A percentile compares a stretch with the other conserved stretches of the same genome.
These are phyloP conservation scores for Carpinus fangiana DNA, from an alignment of 306 rosid genomes.

Conservation along the genomic window DNA sequence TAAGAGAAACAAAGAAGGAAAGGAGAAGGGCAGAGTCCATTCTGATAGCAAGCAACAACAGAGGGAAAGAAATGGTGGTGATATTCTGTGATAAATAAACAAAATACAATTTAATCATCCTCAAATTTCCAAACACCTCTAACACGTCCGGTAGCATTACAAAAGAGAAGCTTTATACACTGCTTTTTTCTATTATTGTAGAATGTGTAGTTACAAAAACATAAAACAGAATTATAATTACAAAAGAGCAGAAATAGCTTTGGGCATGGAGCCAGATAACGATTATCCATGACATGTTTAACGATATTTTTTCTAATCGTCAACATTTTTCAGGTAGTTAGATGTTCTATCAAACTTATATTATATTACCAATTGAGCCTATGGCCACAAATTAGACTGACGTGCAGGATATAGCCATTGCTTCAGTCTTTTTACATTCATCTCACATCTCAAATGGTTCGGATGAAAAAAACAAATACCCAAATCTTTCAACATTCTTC, in stretches of 20 bases:
- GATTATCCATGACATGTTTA: background rate
- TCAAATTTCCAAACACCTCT: constrained; percentile 2
- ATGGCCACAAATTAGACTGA: background rate
- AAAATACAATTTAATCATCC: background rate
- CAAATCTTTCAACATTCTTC: too few species aligned
- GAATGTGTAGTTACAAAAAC: background rate
- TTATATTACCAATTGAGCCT: background rate
- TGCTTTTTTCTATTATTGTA: background rate
- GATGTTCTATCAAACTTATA: background rate
- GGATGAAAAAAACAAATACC: too few species aligned
- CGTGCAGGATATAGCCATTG: too few species aligned
- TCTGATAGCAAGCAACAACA: background rate
- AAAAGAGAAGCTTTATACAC: background rate
- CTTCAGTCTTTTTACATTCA: too few species aligned
- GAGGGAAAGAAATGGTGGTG: background rate
- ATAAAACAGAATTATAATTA: background rate
- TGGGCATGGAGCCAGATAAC: background rate
- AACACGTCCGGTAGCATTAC: background rate
- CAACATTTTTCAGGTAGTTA: background rate
- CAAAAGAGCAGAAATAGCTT: background rate
- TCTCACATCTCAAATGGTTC: too few species aligned
- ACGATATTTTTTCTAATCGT: too few species aligned
- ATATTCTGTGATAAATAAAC: background rate
- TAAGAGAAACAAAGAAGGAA: background rate
- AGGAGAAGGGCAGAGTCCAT: background rate